phyloP scores from a whole-genome alignment of 2,329 filamentous ascomycete species.

The Pseudocercospora macadamiae region DNA sequence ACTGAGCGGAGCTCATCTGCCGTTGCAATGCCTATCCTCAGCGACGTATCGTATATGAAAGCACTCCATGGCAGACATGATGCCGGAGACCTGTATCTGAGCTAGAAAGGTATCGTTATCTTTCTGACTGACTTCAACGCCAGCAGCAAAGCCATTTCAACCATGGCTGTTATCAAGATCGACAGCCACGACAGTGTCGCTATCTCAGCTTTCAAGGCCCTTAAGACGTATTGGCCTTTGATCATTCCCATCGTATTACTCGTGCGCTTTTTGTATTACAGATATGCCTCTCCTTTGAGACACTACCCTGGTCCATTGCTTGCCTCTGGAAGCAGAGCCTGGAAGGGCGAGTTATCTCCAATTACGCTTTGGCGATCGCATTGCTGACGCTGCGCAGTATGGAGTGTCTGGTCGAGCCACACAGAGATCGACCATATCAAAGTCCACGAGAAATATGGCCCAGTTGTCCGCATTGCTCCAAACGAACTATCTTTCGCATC shows the following conservation, averaged over 20 bases:
- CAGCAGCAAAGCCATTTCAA: slow-evolving; percentile 2
- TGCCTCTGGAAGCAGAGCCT: slow-evolving; percentile 35
- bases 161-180: slow-evolving; percentile 7
- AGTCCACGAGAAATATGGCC: slow-evolving; percentile 31
- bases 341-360: slow-evolving; percentile 28
- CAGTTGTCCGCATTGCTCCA: slow-evolving; percentile 37
- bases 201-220: slow-evolving; percentile 19
- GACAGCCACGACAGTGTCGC: slow-evolving; percentile 19
- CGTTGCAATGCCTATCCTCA: neutral
- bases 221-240: slow-evolving; percentile 28
- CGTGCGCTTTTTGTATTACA: slow-evolving; percentile 36
- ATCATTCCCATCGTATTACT: slow-evolving; percentile 30
- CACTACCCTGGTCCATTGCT: slow-evolving; percentile 35
- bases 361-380: neutral
- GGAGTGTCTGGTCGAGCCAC: slow-evolving; percentile 29
- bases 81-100: neutral
- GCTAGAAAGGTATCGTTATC: neutral
- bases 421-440: slow-evolving; percentile 33
- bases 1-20: slow-evolving; percentile 3
- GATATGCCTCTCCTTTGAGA: slow-evolving; percentile 33
- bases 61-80: neutral
- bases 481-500: slow-evolving; percentile 38
- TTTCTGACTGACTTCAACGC: neutral
- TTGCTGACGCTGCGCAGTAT: slow-evolving; percentile 17
- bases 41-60: neutral